These are phyloP conservation scores for Chloris gayana DNA, from an alignment of 176 grass and related monocot species.

Conservation along the genomic window DNA sequence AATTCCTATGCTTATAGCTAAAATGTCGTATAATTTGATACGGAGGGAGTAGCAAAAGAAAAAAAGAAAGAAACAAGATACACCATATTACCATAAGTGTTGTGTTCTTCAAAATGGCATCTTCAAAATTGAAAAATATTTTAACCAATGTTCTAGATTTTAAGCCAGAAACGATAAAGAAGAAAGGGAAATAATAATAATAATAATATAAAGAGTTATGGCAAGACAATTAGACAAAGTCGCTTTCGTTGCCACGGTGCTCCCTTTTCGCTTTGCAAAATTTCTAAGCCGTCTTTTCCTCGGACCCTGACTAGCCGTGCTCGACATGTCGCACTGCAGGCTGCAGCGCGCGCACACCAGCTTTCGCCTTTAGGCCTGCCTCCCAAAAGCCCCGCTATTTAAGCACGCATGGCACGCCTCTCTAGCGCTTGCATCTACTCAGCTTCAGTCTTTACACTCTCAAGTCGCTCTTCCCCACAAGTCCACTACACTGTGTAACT, in stretches of 20 bases:
- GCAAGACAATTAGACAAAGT: conserved; percentile 33
- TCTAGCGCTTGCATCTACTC: neutral
- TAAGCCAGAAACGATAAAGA: neutral
- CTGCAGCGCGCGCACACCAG: conserved; percentile 18
- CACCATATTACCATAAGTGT: neutral
- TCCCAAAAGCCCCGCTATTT: conserved; percentile 66
- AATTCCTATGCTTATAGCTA: too few relatives aligned
- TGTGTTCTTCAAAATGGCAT: neutral
- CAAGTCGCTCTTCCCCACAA: conserved; percentile 12
- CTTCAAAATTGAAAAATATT: neutral
- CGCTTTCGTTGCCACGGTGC: conserved; percentile 48
- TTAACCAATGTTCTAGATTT: neutral
- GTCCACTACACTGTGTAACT: conserved; percentile 15
- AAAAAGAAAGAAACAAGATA: neutral
- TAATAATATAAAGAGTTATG: neutral
- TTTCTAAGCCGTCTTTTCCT: conserved; percentile 35
- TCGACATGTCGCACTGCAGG: conserved; percentile 48
- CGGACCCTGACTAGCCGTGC: conserved; percentile 50
- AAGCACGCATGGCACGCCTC: conserved; percentile 44
- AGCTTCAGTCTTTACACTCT: neutral
- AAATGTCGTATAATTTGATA: too few relatives aligned
- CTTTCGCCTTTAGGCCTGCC: conserved; percentile 40
- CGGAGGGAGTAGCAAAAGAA: neutral
- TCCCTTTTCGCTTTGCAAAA: conserved; percentile 54
- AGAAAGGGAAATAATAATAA: neutral